Evolutionary conservation across 345 rosid species (phyloP).

Genomic region (Hibiscus tridactylites): DNA sequence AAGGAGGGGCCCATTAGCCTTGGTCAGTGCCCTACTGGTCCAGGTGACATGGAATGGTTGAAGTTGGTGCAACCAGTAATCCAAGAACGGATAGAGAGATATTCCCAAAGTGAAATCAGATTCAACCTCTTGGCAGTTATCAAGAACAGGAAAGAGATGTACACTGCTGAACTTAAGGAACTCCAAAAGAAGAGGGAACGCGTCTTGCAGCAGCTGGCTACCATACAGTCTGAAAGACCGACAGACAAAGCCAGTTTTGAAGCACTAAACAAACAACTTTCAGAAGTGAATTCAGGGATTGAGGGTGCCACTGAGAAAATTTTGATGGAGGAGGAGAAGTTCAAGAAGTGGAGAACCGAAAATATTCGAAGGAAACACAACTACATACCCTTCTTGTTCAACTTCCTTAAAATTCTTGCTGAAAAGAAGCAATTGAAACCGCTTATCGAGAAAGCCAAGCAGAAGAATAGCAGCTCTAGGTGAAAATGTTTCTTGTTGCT

Average conservation of each 20-base stretch:
- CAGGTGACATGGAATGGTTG: slow-evolving; percentile 69
- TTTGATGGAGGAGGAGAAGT: slow-evolving; percentile 85
- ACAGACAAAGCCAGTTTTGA: slow-evolving; percentile 42
- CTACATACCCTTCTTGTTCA: slow-evolving; percentile 90
- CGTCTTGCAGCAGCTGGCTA: slow-evolving; percentile 55
- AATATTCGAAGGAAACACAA: slow-evolving; percentile 92
- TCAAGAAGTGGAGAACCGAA: slow-evolving; percentile 93
- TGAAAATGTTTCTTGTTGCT: slow-evolving; percentile 16
- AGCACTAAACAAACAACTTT: slow-evolving; percentile 45
- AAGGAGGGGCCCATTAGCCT: slow-evolving; percentile 97
- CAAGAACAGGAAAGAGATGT: slow-evolving; percentile 80
- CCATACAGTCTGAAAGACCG: slow-evolving; percentile 47
- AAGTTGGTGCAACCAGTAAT: slow-evolving; percentile 89
- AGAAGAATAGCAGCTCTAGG: slow-evolving; percentile 53
- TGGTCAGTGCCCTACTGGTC: slow-evolving; percentile 60
- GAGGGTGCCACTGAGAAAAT: slow-evolving; percentile 83
- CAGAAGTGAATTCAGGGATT: slow-evolving; percentile 65
- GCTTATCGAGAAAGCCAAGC: slow-evolving; percentile 93
- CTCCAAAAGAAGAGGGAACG: slow-evolving; percentile 79
- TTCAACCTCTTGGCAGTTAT: slow-evolving; percentile 93
- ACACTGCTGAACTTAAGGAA: slow-evolving; percentile 80
- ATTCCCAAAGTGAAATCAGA: slow-evolving; percentile 88
- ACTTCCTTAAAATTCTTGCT: slow-evolving; percentile 93
- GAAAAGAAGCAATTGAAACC: slow-evolving; percentile 99
- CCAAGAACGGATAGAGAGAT: slow-evolving; percentile 85